Percentiles rank a stretch among this genome's conserved stretches.
Conservation (phyloP, 805 yeast genomes). For the Lipomyces lipofer region DNA sequence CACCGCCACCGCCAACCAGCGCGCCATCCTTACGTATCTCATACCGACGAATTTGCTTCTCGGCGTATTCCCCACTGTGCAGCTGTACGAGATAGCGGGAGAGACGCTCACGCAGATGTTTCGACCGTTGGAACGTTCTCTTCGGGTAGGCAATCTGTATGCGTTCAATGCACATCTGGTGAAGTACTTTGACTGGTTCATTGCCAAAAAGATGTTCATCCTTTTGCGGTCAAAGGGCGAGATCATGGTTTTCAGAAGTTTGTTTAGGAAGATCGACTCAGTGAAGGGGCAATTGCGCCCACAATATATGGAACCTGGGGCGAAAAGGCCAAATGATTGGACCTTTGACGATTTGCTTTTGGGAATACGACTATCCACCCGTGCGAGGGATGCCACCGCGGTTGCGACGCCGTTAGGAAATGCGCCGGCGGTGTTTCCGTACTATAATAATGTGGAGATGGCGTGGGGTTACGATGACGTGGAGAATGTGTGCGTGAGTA, state of each 20-base stretch:
- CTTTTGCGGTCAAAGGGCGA: slow-evolving; percentile 35
- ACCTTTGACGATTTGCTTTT: slow-evolving; percentile 22
- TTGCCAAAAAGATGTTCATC: slow-evolving; percentile 34
- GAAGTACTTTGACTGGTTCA: slow-evolving; percentile 36
- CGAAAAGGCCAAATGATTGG: slow-evolving; percentile 24
- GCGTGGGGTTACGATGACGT: slow-evolving; percentile 31
- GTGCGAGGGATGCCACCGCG: slow-evolving; percentile 1
- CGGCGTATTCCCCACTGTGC: slow-evolving; percentile 51
- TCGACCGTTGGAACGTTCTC: slow-evolving; percentile 41
- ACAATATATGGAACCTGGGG: slow-evolving; percentile 4
- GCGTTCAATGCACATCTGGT: slow-evolving; percentile 41
- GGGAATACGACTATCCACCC: slow-evolving; percentile 26
- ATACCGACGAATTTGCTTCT: slow-evolving; percentile 55
- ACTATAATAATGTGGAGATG: slow-evolving; percentile 15
- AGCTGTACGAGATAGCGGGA: slow-evolving; percentile 29
- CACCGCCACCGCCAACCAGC: slow-evolving; percentile 39
- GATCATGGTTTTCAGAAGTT: slow-evolving; percentile 38
- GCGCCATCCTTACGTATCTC: slow-evolving; percentile 49
- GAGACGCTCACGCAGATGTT: slow-evolving; percentile 42
- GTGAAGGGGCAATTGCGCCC: no score
- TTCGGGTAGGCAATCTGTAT: slow-evolving; percentile 48
- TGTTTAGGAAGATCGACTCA: no score
- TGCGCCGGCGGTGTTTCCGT: slow-evolving; percentile 13
- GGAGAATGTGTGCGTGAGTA: slow-evolving; percentile 39
- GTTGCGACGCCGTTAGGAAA: neutral